Base-by-base conservation (phyloP, 805 yeast species). In the Brettanomyces custersianus region DNA sequence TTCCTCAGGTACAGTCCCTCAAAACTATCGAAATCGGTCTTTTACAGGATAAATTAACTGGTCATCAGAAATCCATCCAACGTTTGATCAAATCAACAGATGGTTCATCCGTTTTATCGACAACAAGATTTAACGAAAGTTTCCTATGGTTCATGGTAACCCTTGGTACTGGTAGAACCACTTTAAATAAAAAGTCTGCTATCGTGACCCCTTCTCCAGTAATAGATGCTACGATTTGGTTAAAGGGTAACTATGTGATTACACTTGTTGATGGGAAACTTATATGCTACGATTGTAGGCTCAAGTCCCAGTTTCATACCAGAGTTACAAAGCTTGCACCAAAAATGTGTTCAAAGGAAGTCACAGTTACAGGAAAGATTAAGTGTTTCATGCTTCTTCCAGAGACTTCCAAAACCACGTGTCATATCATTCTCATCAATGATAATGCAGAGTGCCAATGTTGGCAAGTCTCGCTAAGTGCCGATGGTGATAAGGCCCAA, bases 1-100 rank as follows among this genome's bases (percentile, higher is more conserved):
- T 15, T 6, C 11, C 15, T 7, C n/a, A 19, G 5, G 25, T n/a
- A n/a, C n/a, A 27, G 17, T 24, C 36, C 9, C 10, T 21, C 4
- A 22, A 26, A 8, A 13, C 24, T 11, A 17, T 37, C n/a, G 18
- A 22, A 9, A 44, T 60, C 9, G 65, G 63, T 5, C 42, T 42
- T 4, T 44, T 77, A 8, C 60, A 65, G 18, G 68, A 77, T 42
- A 77, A 80, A 45, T 72, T 80, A 37, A 85, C 94, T 2, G 97
- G 97, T 1, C 96, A 87, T 51, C 71, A 75, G 37, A 87, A 87
- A 51, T 83, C 95, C 0, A 77, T 88, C 17, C 74, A 72, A 44
- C 68, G 66, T 33, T 55, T 88, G 3, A 61, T 74, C 13, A 73
- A 87, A 46, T 80, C 94, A 1, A 61, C 74, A 5, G 74, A 76